Percentiles rank a stretch among this genome's conserved stretches.
Conservation (phyloP, 2,329 filamentous ascomycete genomes). For the Hirsutella thompsonii region DNA sequence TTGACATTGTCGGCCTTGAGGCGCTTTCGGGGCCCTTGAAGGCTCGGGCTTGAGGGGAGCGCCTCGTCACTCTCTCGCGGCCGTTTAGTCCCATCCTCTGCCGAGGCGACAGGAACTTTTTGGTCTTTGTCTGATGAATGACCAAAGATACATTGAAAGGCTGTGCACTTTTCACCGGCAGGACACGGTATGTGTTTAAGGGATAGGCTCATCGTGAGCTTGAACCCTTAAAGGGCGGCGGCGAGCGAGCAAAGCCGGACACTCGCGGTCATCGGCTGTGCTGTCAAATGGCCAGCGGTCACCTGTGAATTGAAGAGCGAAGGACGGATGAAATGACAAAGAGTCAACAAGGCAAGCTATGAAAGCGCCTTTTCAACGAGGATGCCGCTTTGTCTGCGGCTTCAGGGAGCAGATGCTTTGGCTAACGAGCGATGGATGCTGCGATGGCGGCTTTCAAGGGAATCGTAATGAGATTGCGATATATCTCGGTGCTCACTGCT, state of each 20-base stretch:
- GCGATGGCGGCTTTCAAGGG: too few relatives aligned
- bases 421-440: too few relatives aligned
- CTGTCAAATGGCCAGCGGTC: too few relatives aligned
- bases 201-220: constrained; percentile 20
- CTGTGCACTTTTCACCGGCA: constrained; percentile 31
- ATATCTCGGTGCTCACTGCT: too few relatives aligned
- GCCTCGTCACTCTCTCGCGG: not conserved
- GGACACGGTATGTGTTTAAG: constrained; percentile 39
- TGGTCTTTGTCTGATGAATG: constrained; percentile 22
- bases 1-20: constrained; percentile 10
- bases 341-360: not conserved
- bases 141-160: constrained; percentile 37
- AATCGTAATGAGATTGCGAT: too few relatives aligned
- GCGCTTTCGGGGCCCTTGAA: constrained; percentile 18
- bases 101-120: not conserved
- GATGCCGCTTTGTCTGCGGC: too few relatives aligned
- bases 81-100: not conserved
- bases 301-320: too few relatives aligned
- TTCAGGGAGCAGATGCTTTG: too few relatives aligned
- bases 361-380: too few relatives aligned
- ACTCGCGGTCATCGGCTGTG: not conserved
- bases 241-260: not conserved
- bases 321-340: not conserved
- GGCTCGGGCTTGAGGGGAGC: constrained; percentile 4
- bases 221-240: not conserved